Evolutionary conservation across 2,329 filamentous ascomycete genomes (phyloP), one percentile per base, ranked within the genome.

Genomic region (Fusarium sacchari): DNA sequence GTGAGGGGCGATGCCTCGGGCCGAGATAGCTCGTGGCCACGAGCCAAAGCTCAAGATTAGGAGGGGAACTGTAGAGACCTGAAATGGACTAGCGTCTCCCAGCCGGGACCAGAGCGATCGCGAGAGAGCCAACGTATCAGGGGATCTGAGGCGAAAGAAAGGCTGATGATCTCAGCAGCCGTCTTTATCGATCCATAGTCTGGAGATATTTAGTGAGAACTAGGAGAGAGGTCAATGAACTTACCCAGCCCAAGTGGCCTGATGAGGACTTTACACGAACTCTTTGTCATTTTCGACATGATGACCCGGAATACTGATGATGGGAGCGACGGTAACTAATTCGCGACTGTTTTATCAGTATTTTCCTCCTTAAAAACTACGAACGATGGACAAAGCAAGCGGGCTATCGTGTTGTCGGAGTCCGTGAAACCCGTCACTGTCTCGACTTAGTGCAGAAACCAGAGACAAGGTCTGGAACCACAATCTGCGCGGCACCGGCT

Each of bases 1-100:
- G n/a, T 57, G 36, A 57, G 53, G 53, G 53, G 39, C 20, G 53
- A 30, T 57, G 17, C 53, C 53, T 57, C 53, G 53, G 53, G 17
- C 53, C 53, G 39, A 57, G n/a, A 24, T 43, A 42, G 37, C 22
- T 57, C 28, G 14, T 17, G 28, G 15, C 40, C 22, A n/a, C 14
- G 18, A 46, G 44, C 20, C 26, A 22, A 46, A 46, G 18, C 22
- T 7, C 26, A 46, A 28, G 18, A 22, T 22, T 20, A 22, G 9
- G 43, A 46, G 8, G 43, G 44, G 44, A 15, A 14, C 15, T 22
- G 13, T 11, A 28, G 44, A 28, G 20, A 28, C 26, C 28, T 26
- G 9, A 34, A 34, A 32, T 30, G 34, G 46, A 24, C 28, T 30
- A 50, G 46, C 28, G 46, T 43, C 28, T 58, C 40, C 55, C 55